phyloP scores from a whole-genome alignment of 305 asterid genomes.

The Rubia peregrina region DNA sequence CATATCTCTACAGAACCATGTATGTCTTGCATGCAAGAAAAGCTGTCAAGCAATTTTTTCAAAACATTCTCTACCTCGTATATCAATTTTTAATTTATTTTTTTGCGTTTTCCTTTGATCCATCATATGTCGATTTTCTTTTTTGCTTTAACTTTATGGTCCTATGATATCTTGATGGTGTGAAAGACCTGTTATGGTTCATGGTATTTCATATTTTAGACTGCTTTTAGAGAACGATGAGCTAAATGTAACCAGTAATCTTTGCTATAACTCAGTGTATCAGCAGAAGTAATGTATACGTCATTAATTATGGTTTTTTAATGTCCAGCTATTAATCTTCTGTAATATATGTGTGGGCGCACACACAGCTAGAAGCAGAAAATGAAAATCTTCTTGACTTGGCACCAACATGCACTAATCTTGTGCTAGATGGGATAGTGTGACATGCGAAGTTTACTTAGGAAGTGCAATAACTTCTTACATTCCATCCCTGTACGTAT shows the following conservation, averaged over 20 bases:
- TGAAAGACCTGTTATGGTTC: neutral
- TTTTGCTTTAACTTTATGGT: neutral
- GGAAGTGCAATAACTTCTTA: neutral
- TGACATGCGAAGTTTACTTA: neutral
- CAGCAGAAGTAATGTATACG: neutral
- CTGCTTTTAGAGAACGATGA: neutral
- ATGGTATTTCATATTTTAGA: neutral
- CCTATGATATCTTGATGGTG: neutral
- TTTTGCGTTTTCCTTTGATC: neutral
- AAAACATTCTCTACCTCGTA: no score
- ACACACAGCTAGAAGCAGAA: neutral
- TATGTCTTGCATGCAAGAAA: neutral
- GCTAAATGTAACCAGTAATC: neutral
- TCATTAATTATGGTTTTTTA: neutral
- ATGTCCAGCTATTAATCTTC: neutral
- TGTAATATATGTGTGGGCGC: neutral
- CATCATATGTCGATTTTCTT: no score
- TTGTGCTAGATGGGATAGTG: neutral
- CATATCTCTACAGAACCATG: neutral
- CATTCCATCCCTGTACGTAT: neutral
- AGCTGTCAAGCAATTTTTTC: neutral
- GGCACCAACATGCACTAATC: neutral
- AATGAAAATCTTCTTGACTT: neutral
- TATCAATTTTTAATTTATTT: no score
- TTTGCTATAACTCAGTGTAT: neutral